phyloP scores from a whole-genome alignment of 2,329 filamentous ascomycete genomes.

The Ophiostoma angusticollis region DNA sequence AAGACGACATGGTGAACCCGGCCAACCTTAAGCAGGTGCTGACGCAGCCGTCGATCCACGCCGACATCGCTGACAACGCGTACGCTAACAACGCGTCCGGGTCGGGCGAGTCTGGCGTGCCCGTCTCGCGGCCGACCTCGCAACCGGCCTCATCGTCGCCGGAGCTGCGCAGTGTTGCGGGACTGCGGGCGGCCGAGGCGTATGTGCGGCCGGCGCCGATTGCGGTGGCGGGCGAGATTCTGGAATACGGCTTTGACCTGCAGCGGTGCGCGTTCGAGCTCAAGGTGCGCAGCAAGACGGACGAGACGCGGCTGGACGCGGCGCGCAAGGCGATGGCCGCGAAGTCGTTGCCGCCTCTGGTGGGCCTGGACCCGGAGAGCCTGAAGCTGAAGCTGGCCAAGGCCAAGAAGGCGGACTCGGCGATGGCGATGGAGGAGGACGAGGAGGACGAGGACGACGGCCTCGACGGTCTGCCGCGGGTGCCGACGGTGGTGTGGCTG shows the following conservation, averaged over 20 bases:
- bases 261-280: slow-evolving; percentile 66
- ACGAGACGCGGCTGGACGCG: slow-evolving; percentile 1
- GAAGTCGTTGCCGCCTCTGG: not conserved
- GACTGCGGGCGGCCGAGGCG: slow-evolving; percentile 83
- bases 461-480: slow-evolving; percentile 1
- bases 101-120: too few relatives aligned
- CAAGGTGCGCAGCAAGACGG: slow-evolving; percentile 37
- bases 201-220: slow-evolving; percentile 80
- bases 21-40: slow-evolving; percentile 63
- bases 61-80: too few relatives aligned
- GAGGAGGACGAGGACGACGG: not conserved
- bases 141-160: slow-evolving; percentile 28
- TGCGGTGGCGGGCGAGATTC: slow-evolving; percentile 56
- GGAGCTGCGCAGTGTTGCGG: slow-evolving; percentile 50
- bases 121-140: too few relatives aligned
- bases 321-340: not conserved
- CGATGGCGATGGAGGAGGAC: slow-evolving; percentile 2
- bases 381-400: not conserved
- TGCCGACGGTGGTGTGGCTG: slow-evolving; percentile 70
- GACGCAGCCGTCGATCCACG: slow-evolving; percentile 52
- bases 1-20: slow-evolving; percentile 53
- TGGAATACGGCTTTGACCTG: slow-evolving; percentile 69
- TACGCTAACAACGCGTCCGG: too few relatives aligned
- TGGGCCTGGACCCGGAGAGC: not conserved
- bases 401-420: too few relatives aligned